Evolutionary conservation across 1,284 basidiomycete genomes (phyloP).

Genomic region (Malassezia furfur): DNA sequence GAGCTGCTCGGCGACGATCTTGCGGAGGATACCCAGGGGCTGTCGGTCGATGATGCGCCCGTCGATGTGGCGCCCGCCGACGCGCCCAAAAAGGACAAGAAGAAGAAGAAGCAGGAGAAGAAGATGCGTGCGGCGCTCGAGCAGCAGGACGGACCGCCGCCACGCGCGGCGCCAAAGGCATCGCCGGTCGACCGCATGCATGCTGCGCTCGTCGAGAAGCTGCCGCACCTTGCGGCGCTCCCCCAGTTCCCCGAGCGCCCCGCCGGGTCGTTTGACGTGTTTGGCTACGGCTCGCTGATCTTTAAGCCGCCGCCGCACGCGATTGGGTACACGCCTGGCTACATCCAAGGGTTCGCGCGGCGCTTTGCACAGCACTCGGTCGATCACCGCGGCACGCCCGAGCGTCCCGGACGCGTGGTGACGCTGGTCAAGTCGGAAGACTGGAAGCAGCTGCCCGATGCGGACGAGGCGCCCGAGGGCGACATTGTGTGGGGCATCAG

Average conservation of each 20-base stretch:
- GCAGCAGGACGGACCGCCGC: neutral
- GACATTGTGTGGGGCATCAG: slow-evolving; percentile 71
- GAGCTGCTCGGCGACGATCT: slow-evolving; percentile 3
- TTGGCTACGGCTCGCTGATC: slow-evolving; percentile 44
- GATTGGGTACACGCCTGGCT: slow-evolving; percentile 56
- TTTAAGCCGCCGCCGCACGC: slow-evolving; percentile 47
- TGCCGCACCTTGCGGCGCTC: slow-evolving; percentile 12
- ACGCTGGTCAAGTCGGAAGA: slow-evolving; percentile 74
- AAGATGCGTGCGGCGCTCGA: slow-evolving; percentile 10
- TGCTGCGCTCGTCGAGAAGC: neutral
- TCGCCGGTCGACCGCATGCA: too few relatives aligned
- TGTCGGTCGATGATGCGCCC: slow-evolving; percentile 3
- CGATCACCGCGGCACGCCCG: slow-evolving; percentile 57
- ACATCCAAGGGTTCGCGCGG: slow-evolving; percentile 72
- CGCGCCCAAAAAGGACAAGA: slow-evolving; percentile 26
- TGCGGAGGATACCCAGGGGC: slow-evolving; percentile 18
- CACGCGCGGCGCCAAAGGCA: neutral
- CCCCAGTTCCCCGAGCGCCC: slow-evolving; percentile 19
- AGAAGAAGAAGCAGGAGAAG: slow-evolving; percentile 33
- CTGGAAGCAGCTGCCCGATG: slow-evolving; percentile 53
- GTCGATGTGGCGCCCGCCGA: neutral
- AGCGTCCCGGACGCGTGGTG: slow-evolving; percentile 62
- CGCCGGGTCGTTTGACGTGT: slow-evolving; percentile 37
- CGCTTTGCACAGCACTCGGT: slow-evolving; percentile 76
- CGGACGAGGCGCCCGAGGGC: slow-evolving; percentile 52